Evolutionary conservation across 352 stramenopile species (phyloP), one percentile per base, ranked within the genome.

Genomic region (Albugo laibachii): DNA sequence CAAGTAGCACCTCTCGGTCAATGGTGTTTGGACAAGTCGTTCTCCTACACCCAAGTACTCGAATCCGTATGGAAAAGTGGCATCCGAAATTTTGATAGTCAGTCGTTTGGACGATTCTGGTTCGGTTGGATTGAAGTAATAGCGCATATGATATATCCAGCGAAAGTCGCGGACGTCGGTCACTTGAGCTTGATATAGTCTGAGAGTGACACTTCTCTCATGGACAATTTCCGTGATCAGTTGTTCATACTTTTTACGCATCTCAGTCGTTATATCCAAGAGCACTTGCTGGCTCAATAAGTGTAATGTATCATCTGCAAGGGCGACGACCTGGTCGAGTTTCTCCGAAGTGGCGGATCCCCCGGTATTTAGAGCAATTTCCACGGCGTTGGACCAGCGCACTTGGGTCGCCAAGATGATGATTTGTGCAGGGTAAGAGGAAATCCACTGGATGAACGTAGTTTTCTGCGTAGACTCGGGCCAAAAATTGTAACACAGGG

Each of bases 171-270:
- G 80, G 5, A 68, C 59, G 51, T 69, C 81, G 13, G 54, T 73
- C 5, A 97, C 83, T 13, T 69, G 70, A 11, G 74, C 66, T 51
- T 95, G 69, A 19, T 81, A 83, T 50, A 98, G 80, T 20, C 75
- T 83, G 48, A 92, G 85, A 14, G 81, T 97, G 19, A 98, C 93
- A 62, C 98, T 97, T 50, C 97, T 94, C 54, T 99, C 93, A 54
- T 99, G 95, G 15, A 99, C 96, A n/a, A 99, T 76, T 61, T 99
- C 96, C 11, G 96, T 99, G 59, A 99, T 99, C 11, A 99, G 75
- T 62, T 99, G 96, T 51, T 99, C 96, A 58, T 98, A 99, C 63
- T 99, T 99, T 64, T 96, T 96, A 13, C 93, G 78, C 13, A 94
- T 79, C 50, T 97, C 84, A 21, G 86, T 82, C 35, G 93, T 93